Conservation (phyloP, 257 asterid genomes). For the Euphrasia confusa region DNA sequence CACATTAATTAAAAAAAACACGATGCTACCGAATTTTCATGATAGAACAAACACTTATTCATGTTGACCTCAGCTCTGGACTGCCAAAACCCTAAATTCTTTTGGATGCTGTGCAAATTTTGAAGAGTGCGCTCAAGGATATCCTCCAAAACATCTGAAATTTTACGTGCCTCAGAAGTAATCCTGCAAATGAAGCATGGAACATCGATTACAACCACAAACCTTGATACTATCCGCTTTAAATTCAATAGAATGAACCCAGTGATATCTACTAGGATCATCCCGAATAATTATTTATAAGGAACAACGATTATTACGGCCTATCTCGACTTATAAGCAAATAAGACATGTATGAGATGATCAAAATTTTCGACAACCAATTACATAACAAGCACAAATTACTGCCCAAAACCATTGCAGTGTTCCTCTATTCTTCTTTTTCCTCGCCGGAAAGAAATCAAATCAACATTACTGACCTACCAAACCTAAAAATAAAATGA, state of each 20-base stretch:
- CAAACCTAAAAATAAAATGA: background rate
- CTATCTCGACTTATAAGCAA: too few relatives aligned
- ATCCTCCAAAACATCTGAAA: constrained; percentile 68
- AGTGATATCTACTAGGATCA: background rate
- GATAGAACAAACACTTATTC: constrained; percentile 13
- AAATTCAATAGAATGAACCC: constrained; percentile 10
- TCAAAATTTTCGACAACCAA: too few relatives aligned
- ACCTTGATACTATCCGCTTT: constrained; percentile 10
- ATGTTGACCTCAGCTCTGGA: constrained; percentile 77
- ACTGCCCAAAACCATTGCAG: too few relatives aligned
- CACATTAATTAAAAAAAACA: constrained; percentile 14
- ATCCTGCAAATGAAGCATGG: constrained; percentile 45
- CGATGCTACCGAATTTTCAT: constrained; percentile 15
- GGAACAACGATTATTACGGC: background rate
- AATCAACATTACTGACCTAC: background rate
- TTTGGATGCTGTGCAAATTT: constrained; percentile 75
- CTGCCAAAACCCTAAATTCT: constrained; percentile 81
- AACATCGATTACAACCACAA: constrained; percentile 20
- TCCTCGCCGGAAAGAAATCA: background rate
- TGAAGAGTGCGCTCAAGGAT: constrained; percentile 55
- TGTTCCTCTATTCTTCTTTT: too few relatives aligned
- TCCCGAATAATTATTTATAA: background rate
- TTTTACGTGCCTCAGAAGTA: constrained; percentile 42
- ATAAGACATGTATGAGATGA: too few relatives aligned
- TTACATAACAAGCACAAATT: too few relatives aligned